phyloP scores from a whole-genome alignment of 352 stramenopile species.

The Pythium volutum region DNA sequence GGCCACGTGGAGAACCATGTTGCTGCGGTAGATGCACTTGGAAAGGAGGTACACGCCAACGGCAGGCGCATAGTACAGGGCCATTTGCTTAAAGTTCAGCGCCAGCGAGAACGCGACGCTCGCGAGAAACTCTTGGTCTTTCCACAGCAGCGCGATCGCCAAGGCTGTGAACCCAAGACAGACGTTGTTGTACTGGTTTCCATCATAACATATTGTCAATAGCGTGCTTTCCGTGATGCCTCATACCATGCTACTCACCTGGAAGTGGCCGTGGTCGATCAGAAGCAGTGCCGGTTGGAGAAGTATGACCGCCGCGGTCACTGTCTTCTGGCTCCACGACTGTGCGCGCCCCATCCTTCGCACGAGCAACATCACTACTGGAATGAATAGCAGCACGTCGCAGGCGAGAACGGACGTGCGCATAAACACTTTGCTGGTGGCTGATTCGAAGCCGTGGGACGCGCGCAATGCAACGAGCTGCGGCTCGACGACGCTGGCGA shows the following conservation, averaged over 20 bases:
- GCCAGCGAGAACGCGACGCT: slow-evolving; percentile 90
- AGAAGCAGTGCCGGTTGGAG: slow-evolving; percentile 90
- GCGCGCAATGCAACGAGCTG: slow-evolving; percentile 76
- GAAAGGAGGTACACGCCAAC: slow-evolving; percentile 93
- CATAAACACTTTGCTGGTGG: slow-evolving; percentile 90
- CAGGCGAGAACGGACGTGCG: slow-evolving; percentile 90
- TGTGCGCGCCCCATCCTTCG: slow-evolving; percentile 39
- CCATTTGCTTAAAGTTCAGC: slow-evolving; percentile 99
- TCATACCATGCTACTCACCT: slow-evolving; percentile 41
- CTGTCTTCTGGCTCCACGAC: slow-evolving; percentile 48
- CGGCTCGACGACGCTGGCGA: slow-evolving; percentile 80
- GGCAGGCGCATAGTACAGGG: slow-evolving; percentile 96
- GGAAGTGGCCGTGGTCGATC: slow-evolving; percentile 99
- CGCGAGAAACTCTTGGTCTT: slow-evolving; percentile 75
- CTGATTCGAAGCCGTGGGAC: slow-evolving; percentile 85
- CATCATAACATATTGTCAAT: background rate
- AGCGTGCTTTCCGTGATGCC: background rate
- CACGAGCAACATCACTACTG: slow-evolving; percentile 44
- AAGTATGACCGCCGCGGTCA: slow-evolving; percentile 55
- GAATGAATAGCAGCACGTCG: slow-evolving; percentile 92
- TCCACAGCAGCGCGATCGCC: slow-evolving; percentile 63
- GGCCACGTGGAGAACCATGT: slow-evolving; percentile 48
- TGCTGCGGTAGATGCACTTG: slow-evolving; percentile 68
- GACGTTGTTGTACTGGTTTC: slow-evolving; percentile 94
- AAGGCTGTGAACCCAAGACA: slow-evolving; percentile 91